Evolutionary conservation across 2,329 filamentous ascomycete genomes (phyloP), one percentile per base, ranked within the genome.

Genomic region (Trichophyton rubrum): DNA sequence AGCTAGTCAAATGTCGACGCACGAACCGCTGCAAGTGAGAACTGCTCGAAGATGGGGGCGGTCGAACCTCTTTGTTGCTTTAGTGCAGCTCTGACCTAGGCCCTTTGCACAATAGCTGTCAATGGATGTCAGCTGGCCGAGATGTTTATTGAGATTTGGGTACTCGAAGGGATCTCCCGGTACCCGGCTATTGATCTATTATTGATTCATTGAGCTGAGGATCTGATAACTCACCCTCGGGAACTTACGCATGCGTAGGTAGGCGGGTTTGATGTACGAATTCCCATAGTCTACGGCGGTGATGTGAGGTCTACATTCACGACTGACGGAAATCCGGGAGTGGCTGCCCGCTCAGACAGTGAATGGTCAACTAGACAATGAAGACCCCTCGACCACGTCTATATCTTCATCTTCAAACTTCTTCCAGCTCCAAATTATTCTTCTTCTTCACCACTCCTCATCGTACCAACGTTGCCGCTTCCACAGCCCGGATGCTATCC

Each of bases 301-400:
- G 17, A 30, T 38, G 33, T 22, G 17, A 57, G 22, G 22, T 57
- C 22, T 57, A 57, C 24, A 57, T 57, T 57, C 55, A 57, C 55
- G 35, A 41, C 35, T 5, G 11, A 17, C 40, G 22, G 15, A 11
- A 30, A 57, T 27, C 3, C 3, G 55, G 33, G 40, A 35, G 40
- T 13, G 55, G 11, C 22, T 17, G 55, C 11, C 20, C 33, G 24
- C 7, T 27, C 27, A 35, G 27, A n/a, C 38, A 57, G 55, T 57
- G 55, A 57, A 57, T 57, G 7, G 7, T 40, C 20, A 38, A 9
- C 2, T 9, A 35, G 35, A 43, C 40, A 57, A 57, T 57, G 55
- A 24, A 27, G 7, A 15, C 11, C 38, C 53, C 53, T 41, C 17
- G 11, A 11, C 22, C 24, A 17, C 7, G 51, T n/a, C 27, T 27